phyloP scores from a whole-genome alignment of 208 protist species.

The Leishmania braziliensis region DNA sequence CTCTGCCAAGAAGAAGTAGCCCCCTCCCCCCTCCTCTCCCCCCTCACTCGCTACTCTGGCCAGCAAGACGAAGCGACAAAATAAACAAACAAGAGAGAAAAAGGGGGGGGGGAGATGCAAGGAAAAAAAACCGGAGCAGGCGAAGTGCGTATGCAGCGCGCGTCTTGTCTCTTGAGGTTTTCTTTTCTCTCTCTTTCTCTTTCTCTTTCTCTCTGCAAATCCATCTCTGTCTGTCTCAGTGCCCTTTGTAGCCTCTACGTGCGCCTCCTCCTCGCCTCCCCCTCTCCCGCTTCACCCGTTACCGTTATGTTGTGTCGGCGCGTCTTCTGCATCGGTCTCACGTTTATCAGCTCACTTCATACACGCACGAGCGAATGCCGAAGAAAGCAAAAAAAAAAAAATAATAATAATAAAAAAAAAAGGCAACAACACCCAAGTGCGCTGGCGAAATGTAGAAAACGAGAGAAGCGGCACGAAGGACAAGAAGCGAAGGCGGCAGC shows the following conservation, averaged over 20 bases:
- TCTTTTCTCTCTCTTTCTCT: too few species aligned
- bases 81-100: background rate
- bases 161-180: background rate
- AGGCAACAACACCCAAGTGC: background rate
- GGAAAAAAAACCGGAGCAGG: background rate
- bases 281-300: too few species aligned
- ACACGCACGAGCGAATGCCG: too few species aligned
- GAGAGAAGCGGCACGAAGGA: background rate
- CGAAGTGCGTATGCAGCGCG: background rate
- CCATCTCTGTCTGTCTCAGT: background rate
- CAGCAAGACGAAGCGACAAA: background rate
- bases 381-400: too few species aligned
- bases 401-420: too few species aligned
- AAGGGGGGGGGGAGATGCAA: background rate
- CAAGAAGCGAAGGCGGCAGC: too few species aligned
- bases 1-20: constrained; percentile 59
- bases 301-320: too few species aligned
- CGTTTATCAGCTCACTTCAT: too few species aligned
- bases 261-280: too few species aligned
- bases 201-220: background rate
- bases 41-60: background rate
- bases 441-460: background rate
- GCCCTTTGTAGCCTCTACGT: background rate
- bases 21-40: background rate
- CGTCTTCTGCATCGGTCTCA: too few species aligned